phyloP scores from a whole-genome alignment of 2,329 filamentous ascomycete species.

The Teratosphaeria viscida region DNA sequence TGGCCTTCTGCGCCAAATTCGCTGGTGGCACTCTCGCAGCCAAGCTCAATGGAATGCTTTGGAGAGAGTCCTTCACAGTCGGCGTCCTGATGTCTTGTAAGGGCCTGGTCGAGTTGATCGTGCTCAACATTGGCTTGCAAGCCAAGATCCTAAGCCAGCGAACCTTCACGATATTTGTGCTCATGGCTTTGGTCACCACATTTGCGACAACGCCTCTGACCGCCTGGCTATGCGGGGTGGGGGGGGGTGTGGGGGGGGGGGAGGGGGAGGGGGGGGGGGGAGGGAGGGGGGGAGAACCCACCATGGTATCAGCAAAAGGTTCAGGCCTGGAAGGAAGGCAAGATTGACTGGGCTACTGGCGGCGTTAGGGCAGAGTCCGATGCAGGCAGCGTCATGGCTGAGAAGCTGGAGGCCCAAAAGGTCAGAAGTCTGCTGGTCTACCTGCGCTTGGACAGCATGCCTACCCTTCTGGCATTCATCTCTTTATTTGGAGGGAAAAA shows the following conservation, averaged over 20 bases:
- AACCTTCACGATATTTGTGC: conserved; percentile 88
- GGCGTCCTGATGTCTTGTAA: conserved; percentile 94
- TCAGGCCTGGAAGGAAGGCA: conserved; percentile 65
- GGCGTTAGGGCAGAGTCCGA: conserved; percentile 25
- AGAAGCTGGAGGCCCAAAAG: conserved; percentile 41
- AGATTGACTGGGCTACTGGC: conserved; percentile 70
- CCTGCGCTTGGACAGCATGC: conserved; percentile 73
- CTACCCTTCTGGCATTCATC: conserved; percentile 72
- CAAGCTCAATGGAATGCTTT: conserved; percentile 63
- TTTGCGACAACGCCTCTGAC: conserved; percentile 73
- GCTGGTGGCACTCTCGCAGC: conserved; percentile 72
- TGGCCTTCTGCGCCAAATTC: conserved; percentile 80
- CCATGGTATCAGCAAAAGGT: conserved; percentile 65
- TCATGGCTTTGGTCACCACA: conserved; percentile 84
- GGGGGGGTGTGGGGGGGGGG: too few relatives aligned
- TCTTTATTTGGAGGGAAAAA: conserved; percentile 61
- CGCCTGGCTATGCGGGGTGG: conserved; percentile 56
- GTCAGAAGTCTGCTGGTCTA: conserved; percentile 65
- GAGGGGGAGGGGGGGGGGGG: too few relatives aligned
- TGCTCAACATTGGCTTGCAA: conserved; percentile 78
- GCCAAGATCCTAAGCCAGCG: conserved; percentile 68
- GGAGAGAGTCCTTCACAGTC: conserved; percentile 83
- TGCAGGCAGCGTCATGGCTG: conserved; percentile 17
- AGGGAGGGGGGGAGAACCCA: too few relatives aligned
- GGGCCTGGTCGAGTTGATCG: conserved; percentile 86